Evolutionary conservation across 192 early-diverging fungal genomes (phyloP).

Genomic region (Coemansia sp.): DNA sequence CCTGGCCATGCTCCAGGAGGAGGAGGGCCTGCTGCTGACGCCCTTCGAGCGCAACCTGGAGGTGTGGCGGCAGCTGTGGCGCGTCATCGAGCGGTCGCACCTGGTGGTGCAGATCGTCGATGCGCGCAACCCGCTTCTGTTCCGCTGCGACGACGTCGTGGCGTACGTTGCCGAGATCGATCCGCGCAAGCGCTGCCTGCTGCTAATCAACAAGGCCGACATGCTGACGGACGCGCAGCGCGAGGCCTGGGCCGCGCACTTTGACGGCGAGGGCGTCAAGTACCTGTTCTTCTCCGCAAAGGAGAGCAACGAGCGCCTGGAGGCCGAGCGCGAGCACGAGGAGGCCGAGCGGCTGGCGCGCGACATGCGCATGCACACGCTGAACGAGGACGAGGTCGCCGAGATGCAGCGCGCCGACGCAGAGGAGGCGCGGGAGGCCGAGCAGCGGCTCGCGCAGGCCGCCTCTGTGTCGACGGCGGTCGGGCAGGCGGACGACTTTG

Average conservation of each 20-base stretch:
- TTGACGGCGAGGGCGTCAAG: slow-evolving; percentile 77
- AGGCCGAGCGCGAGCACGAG: slow-evolving; percentile 70
- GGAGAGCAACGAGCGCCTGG: slow-evolving; percentile 74
- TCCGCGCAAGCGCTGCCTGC: slow-evolving; percentile 79
- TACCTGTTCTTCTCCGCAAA: slow-evolving; percentile 97
- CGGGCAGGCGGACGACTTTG: slow-evolving; percentile 29
- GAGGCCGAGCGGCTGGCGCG: slow-evolving; percentile 49
- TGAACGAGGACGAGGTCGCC: slow-evolving; percentile 29
- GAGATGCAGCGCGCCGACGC: slow-evolving; percentile 14
- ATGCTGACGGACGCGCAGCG: slow-evolving; percentile 89
- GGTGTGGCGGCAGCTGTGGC: slow-evolving; percentile 99
- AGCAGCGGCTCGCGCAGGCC: slow-evolving; percentile 23
- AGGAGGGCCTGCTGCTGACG: slow-evolving; percentile 91
- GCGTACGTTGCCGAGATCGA: slow-evolving; percentile 92
- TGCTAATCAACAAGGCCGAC: slow-evolving; percentile 99
- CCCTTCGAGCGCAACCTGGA: slow-evolving; percentile 99
- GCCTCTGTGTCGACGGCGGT: slow-evolving; percentile 11
- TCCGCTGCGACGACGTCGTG: slow-evolving; percentile 87
- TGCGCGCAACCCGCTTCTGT: slow-evolving; percentile 94
- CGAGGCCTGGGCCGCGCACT: slow-evolving; percentile 88
- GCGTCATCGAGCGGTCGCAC: slow-evolving; percentile 96
- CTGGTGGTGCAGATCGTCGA: slow-evolving; percentile 99
- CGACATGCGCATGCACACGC: slow-evolving; percentile 34
- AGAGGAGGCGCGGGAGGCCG: slow-evolving; percentile 9
- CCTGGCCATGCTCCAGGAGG: slow-evolving; percentile 87